Conservation (phyloP, 495 filamentous ascomycete species). For the Staphylotrichum longicolle region DNA sequence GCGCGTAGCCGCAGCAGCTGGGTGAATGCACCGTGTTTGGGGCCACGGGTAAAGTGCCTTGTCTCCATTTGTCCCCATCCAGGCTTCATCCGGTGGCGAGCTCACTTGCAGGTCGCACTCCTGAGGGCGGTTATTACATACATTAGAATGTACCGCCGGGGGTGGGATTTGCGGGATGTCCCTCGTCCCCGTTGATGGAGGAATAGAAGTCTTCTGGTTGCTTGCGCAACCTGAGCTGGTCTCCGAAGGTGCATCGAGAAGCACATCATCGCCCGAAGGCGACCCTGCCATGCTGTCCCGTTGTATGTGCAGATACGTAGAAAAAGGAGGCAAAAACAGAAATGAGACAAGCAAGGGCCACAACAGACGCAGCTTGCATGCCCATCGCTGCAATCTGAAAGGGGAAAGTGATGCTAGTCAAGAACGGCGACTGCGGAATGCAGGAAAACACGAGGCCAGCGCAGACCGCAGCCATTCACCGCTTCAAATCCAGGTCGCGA, state of each 20-base stretch:
- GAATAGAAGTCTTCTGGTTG: not conserved
- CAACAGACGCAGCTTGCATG: conserved; percentile 5
- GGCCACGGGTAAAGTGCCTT: conserved; percentile 37
- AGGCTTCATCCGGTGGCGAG: conserved; percentile 34
- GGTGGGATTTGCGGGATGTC: conserved; percentile 16
- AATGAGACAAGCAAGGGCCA: conserved; percentile 8
- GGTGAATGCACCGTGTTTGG: conserved; percentile 39
- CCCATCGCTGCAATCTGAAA: not conserved
- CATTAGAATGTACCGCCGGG: conserved; percentile 9
- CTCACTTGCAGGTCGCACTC: conserved; percentile 18
- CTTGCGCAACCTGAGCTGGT: not conserved
- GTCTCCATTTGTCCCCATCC: conserved; percentile 26
- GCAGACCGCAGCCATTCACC: conserved; percentile 17
- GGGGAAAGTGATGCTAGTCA: conserved; percentile 20
- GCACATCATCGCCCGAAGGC: conserved; percentile 9
- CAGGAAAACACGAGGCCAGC: conserved; percentile 23
- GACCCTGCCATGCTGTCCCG: conserved; percentile 1
- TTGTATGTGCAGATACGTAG: conserved; percentile 1
- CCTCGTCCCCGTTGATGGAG: conserved; percentile 6
- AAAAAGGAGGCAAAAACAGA: not conserved
- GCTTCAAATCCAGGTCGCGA: conserved; percentile 6
- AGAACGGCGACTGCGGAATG: conserved; percentile 21
- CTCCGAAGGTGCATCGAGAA: conserved; percentile 2
- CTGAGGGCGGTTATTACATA: conserved; percentile 17
- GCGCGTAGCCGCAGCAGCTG: conserved; percentile 38